A percentile compares a stretch with the other conserved stretches of the same genome.
Conservation (phyloP, 805 yeast genomes). For the Tanozyma kutaoensis region DNA sequence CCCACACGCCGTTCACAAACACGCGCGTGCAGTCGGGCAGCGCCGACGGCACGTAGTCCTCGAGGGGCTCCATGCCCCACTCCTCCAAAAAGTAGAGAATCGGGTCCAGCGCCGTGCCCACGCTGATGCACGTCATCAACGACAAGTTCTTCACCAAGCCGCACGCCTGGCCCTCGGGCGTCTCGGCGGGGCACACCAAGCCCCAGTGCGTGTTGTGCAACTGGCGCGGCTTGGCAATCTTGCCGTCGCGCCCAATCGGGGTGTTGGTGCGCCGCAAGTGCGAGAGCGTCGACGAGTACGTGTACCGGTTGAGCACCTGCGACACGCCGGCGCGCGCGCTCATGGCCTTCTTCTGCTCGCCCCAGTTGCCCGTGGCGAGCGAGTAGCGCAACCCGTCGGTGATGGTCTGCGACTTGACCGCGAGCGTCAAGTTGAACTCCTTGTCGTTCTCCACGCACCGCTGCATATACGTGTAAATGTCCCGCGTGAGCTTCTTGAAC, state of each 20-base stretch:
- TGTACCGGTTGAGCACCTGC: conserved; percentile 94
- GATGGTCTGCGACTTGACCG: conserved; percentile 92
- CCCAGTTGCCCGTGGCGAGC: conserved; percentile 99
- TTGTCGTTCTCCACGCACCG: conserved; percentile 97
- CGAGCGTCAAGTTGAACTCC: conserved; percentile 91
- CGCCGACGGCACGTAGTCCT: conserved; percentile 88
- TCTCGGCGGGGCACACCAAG: conserved; percentile 97
- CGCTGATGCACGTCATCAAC: conserved; percentile 94
- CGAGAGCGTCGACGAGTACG: conserved; percentile 96
- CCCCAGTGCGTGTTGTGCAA: conserved; percentile 99
- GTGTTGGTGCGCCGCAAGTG: conserved; percentile 98
- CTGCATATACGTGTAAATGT: conserved; percentile 96
- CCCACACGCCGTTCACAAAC: conserved; percentile 98
- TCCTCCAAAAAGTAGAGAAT: conserved; percentile 87
- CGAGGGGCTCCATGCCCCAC: conserved; percentile 98
- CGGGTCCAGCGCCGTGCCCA: conserved; percentile 95
- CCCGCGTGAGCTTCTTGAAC: conserved; percentile 90
- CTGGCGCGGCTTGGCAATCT: conserved; percentile 97
- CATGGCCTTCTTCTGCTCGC: conserved; percentile 99
- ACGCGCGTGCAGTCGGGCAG: conserved; percentile 87
- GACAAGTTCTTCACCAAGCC: conserved; percentile 96
- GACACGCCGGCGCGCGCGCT: conserved; percentile 98
- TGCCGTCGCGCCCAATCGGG: conserved; percentile 99
- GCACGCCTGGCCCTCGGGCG: conserved; percentile 99
- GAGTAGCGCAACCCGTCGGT: conserved; percentile 97